Percentiles rank a stretch among this genome's conserved stretches.
phyloP scores from a whole-genome alignment of 2,329 filamentous ascomycete species.

The Chaetomium sp. region DNA sequence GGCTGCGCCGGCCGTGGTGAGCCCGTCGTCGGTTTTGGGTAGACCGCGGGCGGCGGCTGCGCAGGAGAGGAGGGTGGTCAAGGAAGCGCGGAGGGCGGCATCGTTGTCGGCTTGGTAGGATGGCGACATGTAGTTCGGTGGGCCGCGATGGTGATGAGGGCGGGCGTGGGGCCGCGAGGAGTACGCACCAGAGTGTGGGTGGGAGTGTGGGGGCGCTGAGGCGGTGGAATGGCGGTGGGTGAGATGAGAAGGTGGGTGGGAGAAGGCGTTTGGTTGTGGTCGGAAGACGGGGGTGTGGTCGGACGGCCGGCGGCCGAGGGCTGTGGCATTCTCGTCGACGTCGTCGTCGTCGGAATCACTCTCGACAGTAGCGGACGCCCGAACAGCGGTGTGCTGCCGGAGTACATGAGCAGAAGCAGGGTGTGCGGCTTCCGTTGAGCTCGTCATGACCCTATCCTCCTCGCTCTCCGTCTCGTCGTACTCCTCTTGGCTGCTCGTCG shows the following conservation, averaged over 20 bases:
- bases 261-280: conserved; percentile 88
- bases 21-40: conserved; percentile 53
- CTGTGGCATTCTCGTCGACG: conserved; percentile 70
- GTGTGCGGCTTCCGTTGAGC: conserved; percentile 49
- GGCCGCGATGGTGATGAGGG: conserved; percentile 38
- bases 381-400: conserved; percentile 32
- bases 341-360: conserved; percentile 40
- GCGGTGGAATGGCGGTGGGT: conserved; percentile 45
- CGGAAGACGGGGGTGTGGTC: conserved; percentile 57
- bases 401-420: conserved; percentile 24
- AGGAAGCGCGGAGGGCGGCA: conserved; percentile 80
- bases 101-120: conserved; percentile 83
- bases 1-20: conserved; percentile 30
- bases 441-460: conserved; percentile 61
- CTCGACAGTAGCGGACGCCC: conserved; percentile 30
- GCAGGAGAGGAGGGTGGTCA: conserved; percentile 94
- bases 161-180: conserved; percentile 46
- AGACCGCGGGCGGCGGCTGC: conserved; percentile 81
- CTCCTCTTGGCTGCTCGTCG: conserved; percentile 79
- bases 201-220: conserved; percentile 42
- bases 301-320: conserved; percentile 55
- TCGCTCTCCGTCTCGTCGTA: conserved; percentile 92
- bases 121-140: conserved; percentile 62
- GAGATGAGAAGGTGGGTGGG: conserved; percentile 62
- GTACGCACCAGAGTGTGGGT: conserved; percentile 44